Conservation (phyloP, 169 alveolate species). For the Perkinsus olseni region DNA sequence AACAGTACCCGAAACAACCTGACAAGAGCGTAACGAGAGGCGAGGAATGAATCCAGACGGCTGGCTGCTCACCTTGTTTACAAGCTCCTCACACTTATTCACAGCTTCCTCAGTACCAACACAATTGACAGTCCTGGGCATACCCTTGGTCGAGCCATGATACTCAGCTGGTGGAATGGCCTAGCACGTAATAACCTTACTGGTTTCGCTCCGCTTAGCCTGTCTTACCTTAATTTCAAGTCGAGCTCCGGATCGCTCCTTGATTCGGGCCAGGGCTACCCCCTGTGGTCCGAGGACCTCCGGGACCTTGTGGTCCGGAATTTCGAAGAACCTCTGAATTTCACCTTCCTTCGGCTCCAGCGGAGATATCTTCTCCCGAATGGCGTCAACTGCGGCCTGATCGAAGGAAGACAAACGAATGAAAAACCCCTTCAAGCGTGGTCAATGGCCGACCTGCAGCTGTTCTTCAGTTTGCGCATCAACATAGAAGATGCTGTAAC, state of each 20-base stretch:
- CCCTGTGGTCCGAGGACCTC: not conserved
- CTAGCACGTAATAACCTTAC: not conserved
- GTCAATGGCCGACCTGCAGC: not conserved
- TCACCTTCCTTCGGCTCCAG: not conserved
- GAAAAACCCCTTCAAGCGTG: not conserved
- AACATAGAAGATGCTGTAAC: not conserved
- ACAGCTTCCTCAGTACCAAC: not conserved
- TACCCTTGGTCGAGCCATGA: not conserved
- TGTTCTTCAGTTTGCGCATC: not conserved
- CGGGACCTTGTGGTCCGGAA: constrained; percentile 1
- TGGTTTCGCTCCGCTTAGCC: not conserved
- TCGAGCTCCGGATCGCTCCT: not conserved
- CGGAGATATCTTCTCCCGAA: not conserved
- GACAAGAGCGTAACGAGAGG: not conserved
- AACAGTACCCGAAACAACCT: not conserved
- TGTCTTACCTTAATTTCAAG: not conserved
- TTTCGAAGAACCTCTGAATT: not conserved
- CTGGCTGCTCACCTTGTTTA: not conserved
- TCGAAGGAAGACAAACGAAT: not conserved
- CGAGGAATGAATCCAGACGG: not conserved
- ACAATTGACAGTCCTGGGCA: not conserved
- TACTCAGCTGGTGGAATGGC: not conserved
- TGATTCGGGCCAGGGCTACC: not conserved
- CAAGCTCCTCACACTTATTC: not conserved
- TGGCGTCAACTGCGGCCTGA: not conserved